Evolutionary conservation across 306 rosid genomes (phyloP).

Genomic region (Cicer yamashitae): DNA sequence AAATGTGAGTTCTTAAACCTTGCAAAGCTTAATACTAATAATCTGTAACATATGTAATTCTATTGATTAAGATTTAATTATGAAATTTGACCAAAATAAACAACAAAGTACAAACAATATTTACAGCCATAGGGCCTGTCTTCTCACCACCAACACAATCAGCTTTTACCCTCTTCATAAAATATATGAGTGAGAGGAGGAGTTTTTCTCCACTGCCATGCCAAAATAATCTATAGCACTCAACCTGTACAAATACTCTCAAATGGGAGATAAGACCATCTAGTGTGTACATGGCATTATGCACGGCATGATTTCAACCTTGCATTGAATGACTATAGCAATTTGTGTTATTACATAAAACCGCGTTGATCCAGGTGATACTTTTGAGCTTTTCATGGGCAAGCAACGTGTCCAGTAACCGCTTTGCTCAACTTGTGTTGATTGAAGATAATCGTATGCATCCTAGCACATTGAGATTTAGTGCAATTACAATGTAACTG

Average conservation of each 20-base stretch:
- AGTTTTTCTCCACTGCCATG: background rate
- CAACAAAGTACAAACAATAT: conserved; percentile 17
- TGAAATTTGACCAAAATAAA: conserved; percentile 4
- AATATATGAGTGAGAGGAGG: too few species aligned
- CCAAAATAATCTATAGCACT: conserved; percentile 6
- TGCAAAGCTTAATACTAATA: background rate
- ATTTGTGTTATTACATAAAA: background rate
- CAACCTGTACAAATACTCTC: background rate
- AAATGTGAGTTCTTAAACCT: background rate
- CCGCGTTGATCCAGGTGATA: background rate
- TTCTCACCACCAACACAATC: conserved; percentile 10
- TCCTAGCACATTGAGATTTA: background rate
- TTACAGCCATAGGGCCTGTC: background rate
- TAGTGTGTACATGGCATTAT: background rate
- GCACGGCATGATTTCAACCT: background rate
- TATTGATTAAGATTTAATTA: conserved; percentile 4
- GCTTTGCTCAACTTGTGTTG: background rate
- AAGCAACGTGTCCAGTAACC: too few species aligned
- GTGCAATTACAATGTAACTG: background rate
- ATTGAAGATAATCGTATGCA: conserved; percentile 10
- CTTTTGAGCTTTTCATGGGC: background rate
- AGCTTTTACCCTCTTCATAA: too few species aligned
- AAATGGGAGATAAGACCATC: background rate
- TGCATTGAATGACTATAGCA: background rate
- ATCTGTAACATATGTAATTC: background rate